These are phyloP conservation scores for Leccinum incarnatum DNA, from an alignment of 768 basidiomycete species.

Conservation along the genomic window DNA sequence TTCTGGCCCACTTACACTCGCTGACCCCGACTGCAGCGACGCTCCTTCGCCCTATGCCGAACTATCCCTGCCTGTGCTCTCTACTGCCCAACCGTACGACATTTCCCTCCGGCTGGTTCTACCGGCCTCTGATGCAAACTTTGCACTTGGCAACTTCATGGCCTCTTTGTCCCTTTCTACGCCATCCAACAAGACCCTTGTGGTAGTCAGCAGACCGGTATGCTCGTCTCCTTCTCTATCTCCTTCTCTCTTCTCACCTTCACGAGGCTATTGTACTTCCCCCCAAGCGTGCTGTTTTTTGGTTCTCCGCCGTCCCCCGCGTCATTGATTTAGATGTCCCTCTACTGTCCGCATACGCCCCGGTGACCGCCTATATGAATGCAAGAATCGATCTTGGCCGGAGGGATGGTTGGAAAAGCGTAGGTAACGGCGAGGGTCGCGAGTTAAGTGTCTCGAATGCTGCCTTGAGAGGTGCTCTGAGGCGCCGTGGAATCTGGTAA, in stretches of 20 bases:
- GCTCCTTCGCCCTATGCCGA: slow-evolving; percentile 63
- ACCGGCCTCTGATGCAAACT: slow-evolving; percentile 65
- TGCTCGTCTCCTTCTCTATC: slow-evolving; percentile 25
- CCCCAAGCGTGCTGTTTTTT: slow-evolving; percentile 30
- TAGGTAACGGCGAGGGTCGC: slow-evolving; percentile 68
- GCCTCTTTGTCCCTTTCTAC: slow-evolving; percentile 58
- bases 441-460: slow-evolving; percentile 70
- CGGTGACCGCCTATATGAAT: slow-evolving; percentile 44
- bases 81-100: slow-evolving; percentile 68
- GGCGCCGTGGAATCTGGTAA: slow-evolving; percentile 70
- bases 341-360: slow-evolving; percentile 53
- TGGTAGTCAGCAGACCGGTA: slow-evolving; percentile 62
- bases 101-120: slow-evolving; percentile 64
- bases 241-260: slow-evolving; percentile 9
- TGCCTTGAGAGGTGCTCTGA: slow-evolving; percentile 56
- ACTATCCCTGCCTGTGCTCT: slow-evolving; percentile 47
- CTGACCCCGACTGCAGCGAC: slow-evolving; percentile 45
- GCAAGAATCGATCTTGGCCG: slow-evolving; percentile 76
- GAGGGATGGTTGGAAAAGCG: slow-evolving; percentile 64
- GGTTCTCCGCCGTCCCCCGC: slow-evolving; percentile 39
- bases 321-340: slow-evolving; percentile 51
- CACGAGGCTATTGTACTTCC: slow-evolving; percentile 58
- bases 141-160: slow-evolving; percentile 86
- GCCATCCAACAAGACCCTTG: slow-evolving; percentile 60
- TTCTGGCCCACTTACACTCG: background rate